Evolutionary conservation across 2,329 filamentous ascomycete genomes (phyloP).

Genomic region (Pseudogymnoascus sp.): DNA sequence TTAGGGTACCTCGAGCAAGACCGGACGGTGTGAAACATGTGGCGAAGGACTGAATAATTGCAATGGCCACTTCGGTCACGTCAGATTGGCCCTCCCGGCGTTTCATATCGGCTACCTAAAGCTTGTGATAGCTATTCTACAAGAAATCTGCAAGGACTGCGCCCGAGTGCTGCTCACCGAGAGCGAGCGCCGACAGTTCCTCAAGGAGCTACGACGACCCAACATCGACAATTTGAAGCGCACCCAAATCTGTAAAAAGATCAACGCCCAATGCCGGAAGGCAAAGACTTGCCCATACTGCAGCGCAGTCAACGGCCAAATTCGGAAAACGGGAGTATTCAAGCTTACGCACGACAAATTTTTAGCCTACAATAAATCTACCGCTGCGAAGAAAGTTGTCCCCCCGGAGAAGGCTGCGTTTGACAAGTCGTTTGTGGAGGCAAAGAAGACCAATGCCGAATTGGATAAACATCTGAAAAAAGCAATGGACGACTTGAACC

Average conservation of each 20-base stretch:
- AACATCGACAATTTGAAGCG: conserved; percentile 80
- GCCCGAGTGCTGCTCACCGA: conserved; percentile 76
- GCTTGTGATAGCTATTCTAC: conserved; percentile 82
- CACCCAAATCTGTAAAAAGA: conserved; percentile 74
- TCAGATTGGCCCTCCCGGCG: conserved; percentile 79
- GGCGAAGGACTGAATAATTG: conserved; percentile 73
- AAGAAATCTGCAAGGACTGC: conserved; percentile 95
- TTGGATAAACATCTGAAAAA: conserved; percentile 86
- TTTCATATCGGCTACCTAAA: conserved; percentile 97
- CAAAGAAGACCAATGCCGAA: conserved; percentile 69
- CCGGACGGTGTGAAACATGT: conserved; percentile 72
- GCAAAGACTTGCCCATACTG: conserved; percentile 75
- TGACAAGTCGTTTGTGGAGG: conserved; percentile 74
- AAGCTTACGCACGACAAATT: conserved; percentile 95
- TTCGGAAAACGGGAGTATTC: conserved; percentile 84
- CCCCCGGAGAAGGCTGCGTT: conserved; percentile 77
- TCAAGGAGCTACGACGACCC: conserved; percentile 73
- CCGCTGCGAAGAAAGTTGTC: conserved; percentile 72
- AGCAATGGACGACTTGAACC: conserved; percentile 90
- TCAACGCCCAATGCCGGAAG: conserved; percentile 86
- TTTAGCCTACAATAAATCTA: conserved; percentile 78
- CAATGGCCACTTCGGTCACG: conserved; percentile 91
- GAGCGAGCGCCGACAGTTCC: conserved; percentile 63
- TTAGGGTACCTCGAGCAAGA: conserved; percentile 77
- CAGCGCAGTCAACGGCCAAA: conserved; percentile 74